Conservation (phyloP, 768 basidiomycete species). For the Vishniacozyma victoriae region DNA sequence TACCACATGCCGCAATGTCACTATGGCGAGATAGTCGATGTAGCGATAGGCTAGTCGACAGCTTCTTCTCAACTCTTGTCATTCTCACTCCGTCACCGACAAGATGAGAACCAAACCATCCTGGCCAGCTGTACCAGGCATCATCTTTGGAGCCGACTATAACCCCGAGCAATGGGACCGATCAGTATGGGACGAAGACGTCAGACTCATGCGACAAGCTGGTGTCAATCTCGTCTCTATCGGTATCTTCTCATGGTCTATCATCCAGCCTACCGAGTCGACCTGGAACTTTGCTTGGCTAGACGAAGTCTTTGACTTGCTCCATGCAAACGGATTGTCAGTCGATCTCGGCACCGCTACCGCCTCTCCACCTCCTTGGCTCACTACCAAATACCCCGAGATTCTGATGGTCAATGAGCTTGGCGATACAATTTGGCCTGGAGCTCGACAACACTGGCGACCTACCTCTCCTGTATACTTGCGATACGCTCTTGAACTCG, state of each 20-base stretch:
- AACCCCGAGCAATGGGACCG: constrained; percentile 17
- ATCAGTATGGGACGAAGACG: constrained; percentile 12
- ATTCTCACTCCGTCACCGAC: too few species aligned
- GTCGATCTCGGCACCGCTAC: constrained; percentile 16
- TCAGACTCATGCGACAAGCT: constrained; percentile 14
- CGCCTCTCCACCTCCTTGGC: constrained; percentile 18
- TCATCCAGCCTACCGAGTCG: constrained; percentile 7
- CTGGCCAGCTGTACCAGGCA: too few species aligned
- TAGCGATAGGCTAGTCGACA: too few species aligned
- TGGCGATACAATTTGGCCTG: constrained; percentile 4
- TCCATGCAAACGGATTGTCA: constrained; percentile 9
- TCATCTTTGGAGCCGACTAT: constrained; percentile 20
- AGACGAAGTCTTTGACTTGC: constrained; percentile 11
- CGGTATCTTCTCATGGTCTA: constrained; percentile 16
- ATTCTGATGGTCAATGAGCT: constrained; percentile 10
- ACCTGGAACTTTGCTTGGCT: constrained; percentile 17
- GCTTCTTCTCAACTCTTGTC: too few species aligned
- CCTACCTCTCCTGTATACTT: constrained; percentile 12
- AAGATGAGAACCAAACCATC: too few species aligned
- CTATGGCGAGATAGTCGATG: too few species aligned
- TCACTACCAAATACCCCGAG: constrained; percentile 14
- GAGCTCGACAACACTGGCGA: constrained; percentile 17
- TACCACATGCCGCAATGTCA: too few species aligned
- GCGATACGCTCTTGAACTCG: constrained; percentile 7
- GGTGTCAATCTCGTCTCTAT: constrained; percentile 19